phyloP scores from a whole-genome alignment of 805 yeast genomes.

The Wickerhamiella kazuoi region DNA sequence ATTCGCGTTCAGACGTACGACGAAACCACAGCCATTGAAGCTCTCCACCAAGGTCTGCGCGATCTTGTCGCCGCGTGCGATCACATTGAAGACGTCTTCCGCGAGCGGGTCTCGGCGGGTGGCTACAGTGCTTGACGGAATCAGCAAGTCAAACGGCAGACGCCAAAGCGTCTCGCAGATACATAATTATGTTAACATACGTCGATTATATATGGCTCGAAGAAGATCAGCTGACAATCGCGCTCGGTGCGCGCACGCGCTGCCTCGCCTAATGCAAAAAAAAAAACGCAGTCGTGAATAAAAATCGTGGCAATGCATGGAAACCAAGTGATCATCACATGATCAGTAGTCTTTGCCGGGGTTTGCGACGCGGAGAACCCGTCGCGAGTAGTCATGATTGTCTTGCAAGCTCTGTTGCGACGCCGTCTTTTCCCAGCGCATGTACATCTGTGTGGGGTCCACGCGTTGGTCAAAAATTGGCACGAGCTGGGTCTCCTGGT shows the following conservation, averaged over 20 bases:
- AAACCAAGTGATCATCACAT: neutral
- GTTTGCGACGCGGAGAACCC: conserved; percentile 39
- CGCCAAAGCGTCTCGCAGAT: too few species aligned
- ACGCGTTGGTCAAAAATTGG: conserved; percentile 40
- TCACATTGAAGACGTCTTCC: conserved; percentile 63
- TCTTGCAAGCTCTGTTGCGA: conserved; percentile 34
- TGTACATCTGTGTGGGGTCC: conserved; percentile 38
- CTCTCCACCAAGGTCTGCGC: conserved; percentile 76
- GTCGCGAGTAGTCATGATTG: conserved; percentile 38
- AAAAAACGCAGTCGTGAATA: conserved; percentile 3
- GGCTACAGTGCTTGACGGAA: conserved; percentile 21
- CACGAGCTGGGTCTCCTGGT: conserved; percentile 17
- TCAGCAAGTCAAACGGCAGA: too few species aligned
- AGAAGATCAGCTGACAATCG: too few species aligned
- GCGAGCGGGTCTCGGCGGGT: conserved; percentile 45
- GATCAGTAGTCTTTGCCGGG: conserved; percentile 17
- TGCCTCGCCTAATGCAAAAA: too few species aligned
- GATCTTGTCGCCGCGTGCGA: conserved; percentile 70
- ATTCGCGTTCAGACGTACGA: conserved; percentile 89
- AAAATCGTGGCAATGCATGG: neutral
- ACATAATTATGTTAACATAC: too few species aligned
- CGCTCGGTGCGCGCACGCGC: too few species aligned
- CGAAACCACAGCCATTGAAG: conserved; percentile 71
- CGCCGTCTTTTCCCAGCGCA: conserved; percentile 30
- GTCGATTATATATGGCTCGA: too few species aligned